A percentile compares a stretch with the other conserved stretches of the same genome.
These are phyloP conservation scores for Capillidium heterosporum DNA, from an alignment of 371 early-diverging fungal species.

Conservation along the genomic window DNA sequence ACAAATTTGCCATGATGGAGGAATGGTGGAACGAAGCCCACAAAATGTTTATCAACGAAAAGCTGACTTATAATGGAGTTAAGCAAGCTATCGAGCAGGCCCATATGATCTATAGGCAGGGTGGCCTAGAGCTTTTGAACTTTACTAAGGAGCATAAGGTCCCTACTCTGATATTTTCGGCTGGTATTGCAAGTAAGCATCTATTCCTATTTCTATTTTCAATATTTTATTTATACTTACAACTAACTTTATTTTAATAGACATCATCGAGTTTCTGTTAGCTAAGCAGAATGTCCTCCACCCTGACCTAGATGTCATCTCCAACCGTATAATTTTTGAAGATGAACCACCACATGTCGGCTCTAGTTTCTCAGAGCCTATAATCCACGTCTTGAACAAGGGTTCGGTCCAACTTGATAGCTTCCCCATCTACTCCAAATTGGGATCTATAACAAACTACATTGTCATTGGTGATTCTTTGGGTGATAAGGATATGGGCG, in stretches of 20 bases:
- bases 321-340: conserved; percentile 51
- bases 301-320: conserved; percentile 15
- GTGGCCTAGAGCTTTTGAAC: conserved; percentile 21
- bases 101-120: conserved; percentile 26
- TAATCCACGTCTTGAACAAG: background rate
- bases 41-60: conserved; percentile 20
- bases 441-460: conserved; percentile 26
- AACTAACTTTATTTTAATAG: too few relatives aligned
- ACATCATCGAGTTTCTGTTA: background rate
- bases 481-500: conserved; percentile 54
- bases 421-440: conserved; percentile 16
- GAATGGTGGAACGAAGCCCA: conserved; percentile 54
- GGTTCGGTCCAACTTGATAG: conserved; percentile 11
- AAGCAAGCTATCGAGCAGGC: conserved; percentile 28
- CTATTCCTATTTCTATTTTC: background rate
- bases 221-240: too few relatives aligned
- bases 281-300: background rate
- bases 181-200: conserved; percentile 35
- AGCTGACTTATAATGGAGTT: conserved; percentile 28
- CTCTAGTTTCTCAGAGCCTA: conserved; percentile 27
- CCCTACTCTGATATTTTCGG: conserved; percentile 54
- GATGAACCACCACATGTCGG: conserved; percentile 17
- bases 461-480: conserved; percentile 54
- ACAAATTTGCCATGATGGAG: conserved; percentile 46
- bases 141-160: conserved; percentile 16